Evolutionary conservation across 768 basidiomycete species (phyloP), one percentile per base, ranked within the genome.

Genomic region (Boletus patriciae): DNA sequence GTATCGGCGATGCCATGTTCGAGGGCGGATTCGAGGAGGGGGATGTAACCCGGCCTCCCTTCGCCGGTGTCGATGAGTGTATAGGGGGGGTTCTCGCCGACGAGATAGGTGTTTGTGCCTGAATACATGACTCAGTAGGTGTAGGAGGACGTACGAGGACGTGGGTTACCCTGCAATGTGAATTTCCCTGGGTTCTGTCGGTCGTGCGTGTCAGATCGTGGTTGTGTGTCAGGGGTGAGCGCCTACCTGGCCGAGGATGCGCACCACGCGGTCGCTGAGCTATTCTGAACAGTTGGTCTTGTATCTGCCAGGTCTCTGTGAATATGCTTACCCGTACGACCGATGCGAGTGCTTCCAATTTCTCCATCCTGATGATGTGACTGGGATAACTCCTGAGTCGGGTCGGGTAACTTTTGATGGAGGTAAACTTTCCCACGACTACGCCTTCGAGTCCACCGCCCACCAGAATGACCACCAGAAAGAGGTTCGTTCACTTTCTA

Each of bases 61-160:
- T 94, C 87, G 12, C 85, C 93, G 1, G 92, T 87, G 72, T 97
- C 94, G 58, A 96, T 70, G 47, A 96, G 85, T 36, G 85, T 82
- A 70, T 84, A 92, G 8, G 90, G 90, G 55, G 84, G 83, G 27
- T 74, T 73, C 50, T 74, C 72, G 23, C 92, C 92, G 44, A 95
- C 63, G 59, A 97, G 77, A 66, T 96, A 97, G 2, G 93, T 94
- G 67, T 96, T 94, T 3, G 94, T 96, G 19, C 93, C 91, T 91
- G 52, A 8, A 16, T n/a, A 4, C 19, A 6, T 1, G 18, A n/a
- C 16, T 56, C 12, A 44, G 51, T 34, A 10, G 11, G 13, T 5
- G 38, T 5, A 36, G 5, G 54, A n/a, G 43, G 16, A 40, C 10
- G 31, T 18, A 44, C n/a, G 18, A 46, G 33, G 41, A 45, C 3